Percentiles rank a stretch among this genome's conserved stretches.
Evolutionary conservation across 2,329 filamentous ascomycete genomes (phyloP).

Genomic region (Sporothrix humicola): DNA sequence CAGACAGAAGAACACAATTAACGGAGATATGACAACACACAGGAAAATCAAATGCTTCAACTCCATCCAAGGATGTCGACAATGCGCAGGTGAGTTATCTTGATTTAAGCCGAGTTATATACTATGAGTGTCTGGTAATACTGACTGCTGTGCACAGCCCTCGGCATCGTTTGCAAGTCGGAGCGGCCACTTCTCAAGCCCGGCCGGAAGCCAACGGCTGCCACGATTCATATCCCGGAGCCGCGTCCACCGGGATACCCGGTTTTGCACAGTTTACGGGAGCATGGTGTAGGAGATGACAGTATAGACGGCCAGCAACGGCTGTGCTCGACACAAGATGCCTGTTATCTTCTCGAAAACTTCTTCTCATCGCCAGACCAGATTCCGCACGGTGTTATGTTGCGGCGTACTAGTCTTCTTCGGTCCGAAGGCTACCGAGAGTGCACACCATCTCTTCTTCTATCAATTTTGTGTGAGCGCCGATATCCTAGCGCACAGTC

Average conservation of each 20-base stretch:
- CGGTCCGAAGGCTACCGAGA: neutral
- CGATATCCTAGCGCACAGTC: neutral
- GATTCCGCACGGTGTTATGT: neutral
- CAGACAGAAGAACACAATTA: neutral
- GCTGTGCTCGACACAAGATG: constrained; percentile 5
- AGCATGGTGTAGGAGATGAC: neutral
- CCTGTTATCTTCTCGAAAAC: constrained; percentile 12
- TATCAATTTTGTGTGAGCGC: neutral
- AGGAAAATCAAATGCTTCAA: constrained; percentile 23
- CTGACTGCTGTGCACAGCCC: neutral
- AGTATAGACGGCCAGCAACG: neutral
- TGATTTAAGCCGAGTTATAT: neutral
- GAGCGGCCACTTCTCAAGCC: constrained; percentile 18
- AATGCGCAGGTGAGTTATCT: constrained; percentile 4
- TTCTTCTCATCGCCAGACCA: constrained; percentile 23
- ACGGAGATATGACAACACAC: neutral
- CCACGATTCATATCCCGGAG: neutral
- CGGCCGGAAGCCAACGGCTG: constrained; percentile 22
- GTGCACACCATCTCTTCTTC: neutral
- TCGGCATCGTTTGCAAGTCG: constrained; percentile 16
- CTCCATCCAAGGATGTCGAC: constrained; percentile 20
- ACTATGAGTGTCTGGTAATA: neutral
- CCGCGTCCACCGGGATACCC: neutral
- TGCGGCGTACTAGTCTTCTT: neutral
- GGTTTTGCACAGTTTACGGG: neutral